Percentiles rank a stretch among this genome's conserved stretches.
Conservation (phyloP, 2,329 filamentous ascomycete genomes). For the Didymella arachidicola region DNA sequence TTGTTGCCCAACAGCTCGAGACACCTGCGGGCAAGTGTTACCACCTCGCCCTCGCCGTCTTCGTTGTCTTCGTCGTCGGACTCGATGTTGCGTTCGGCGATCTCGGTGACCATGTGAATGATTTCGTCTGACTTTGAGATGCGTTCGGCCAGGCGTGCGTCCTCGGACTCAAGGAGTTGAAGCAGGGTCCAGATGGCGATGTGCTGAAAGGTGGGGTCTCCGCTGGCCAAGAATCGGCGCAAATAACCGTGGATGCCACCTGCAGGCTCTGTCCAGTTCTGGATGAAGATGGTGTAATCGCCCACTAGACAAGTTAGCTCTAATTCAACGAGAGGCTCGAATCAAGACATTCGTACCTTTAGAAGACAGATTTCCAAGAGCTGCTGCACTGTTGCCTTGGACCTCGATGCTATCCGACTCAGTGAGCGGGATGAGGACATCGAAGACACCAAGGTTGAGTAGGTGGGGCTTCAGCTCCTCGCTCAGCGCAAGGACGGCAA, state of each 20-base stretch:
- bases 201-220: conserved; percentile 97
- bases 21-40: conserved; percentile 87
- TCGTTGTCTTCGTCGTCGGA: conserved; percentile 86
- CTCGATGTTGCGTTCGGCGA: conserved; percentile 87
- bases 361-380: conserved; percentile 92
- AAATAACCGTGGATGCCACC: conserved; percentile 97
- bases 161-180: conserved; percentile 93
- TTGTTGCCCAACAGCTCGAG: conserved; percentile 83
- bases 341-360: conserved; percentile 71
- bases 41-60: conserved; percentile 91
- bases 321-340: conserved; percentile 8
- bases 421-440: conserved; percentile 93
- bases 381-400: conserved; percentile 96
- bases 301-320: conserved; percentile 69
- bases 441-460: conserved; percentile 90
- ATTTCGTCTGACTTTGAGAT: conserved; percentile 92
- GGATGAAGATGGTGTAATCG: conserved; percentile 94
- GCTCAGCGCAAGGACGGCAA: conserved; percentile 92
- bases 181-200: conserved; percentile 98
- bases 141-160: conserved; percentile 83
- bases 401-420: conserved; percentile 97
- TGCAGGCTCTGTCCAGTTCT: conserved; percentile 90
- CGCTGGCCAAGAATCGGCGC: conserved; percentile 88
- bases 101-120: conserved; percentile 88
- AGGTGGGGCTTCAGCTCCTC: conserved; percentile 95